Evolutionary conservation across 352 stramenopile genomes (phyloP).

Genomic region (Phytophthora litchii): DNA sequence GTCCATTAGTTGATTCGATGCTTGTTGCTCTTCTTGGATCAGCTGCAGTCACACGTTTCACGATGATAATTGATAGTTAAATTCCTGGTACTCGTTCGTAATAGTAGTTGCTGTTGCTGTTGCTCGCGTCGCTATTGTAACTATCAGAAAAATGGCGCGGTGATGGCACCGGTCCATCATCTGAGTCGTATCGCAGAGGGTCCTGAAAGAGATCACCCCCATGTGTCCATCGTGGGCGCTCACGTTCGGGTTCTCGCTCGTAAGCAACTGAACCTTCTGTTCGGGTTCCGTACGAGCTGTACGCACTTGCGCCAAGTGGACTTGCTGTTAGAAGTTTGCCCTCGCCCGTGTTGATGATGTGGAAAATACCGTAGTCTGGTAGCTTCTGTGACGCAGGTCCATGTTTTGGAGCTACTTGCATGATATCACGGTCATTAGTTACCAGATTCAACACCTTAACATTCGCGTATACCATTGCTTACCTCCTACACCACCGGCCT

Average conservation of each 20-base stretch:
- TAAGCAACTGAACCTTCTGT: slow-evolving; percentile 20
- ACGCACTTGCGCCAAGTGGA: slow-evolving; percentile 58
- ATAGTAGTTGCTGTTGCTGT: slow-evolving; percentile 44
- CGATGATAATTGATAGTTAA: slow-evolving; percentile 22
- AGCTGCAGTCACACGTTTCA: slow-evolving; percentile 4
- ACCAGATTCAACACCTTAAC: neutral
- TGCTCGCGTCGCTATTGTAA: slow-evolving; percentile 72
- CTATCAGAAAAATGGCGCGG: slow-evolving; percentile 65
- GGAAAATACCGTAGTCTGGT: slow-evolving; percentile 87
- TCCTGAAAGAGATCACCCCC: slow-evolving; percentile 86
- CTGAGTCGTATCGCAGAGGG: slow-evolving; percentile 83
- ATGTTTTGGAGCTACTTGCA: slow-evolving; percentile 64
- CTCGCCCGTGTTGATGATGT: slow-evolving; percentile 80
- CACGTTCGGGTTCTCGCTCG: slow-evolving; percentile 43
- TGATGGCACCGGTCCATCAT: slow-evolving; percentile 69
- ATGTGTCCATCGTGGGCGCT: slow-evolving; percentile 74
- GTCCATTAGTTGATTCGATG: neutral
- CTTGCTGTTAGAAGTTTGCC: slow-evolving; percentile 70
- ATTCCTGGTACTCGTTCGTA: slow-evolving; percentile 37
- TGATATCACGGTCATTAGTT: slow-evolving; percentile 7
- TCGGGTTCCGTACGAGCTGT: slow-evolving; percentile 54
- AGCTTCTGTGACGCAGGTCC: slow-evolving; percentile 62
- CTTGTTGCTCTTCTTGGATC: neutral
- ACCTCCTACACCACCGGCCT: slow-evolving; percentile 81
- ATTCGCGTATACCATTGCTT: neutral